phyloP scores from a whole-genome alignment of 345 rosid genomes.

The Populus davidiana region DNA sequence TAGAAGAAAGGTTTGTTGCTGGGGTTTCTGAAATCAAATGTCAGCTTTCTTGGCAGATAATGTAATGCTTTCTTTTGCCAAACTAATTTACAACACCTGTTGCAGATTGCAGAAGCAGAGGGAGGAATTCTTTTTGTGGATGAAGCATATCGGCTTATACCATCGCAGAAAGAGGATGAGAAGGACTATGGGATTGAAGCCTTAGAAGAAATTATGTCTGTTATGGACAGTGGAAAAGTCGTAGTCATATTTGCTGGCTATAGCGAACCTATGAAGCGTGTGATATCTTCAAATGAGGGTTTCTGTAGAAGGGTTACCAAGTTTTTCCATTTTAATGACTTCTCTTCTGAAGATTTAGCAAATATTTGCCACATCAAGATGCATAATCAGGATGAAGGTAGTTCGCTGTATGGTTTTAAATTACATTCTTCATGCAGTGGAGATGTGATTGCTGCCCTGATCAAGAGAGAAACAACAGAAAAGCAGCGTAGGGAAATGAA shows the following conservation, averaged over 20 bases:
- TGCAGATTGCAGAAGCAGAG: slow-evolving; percentile 91
- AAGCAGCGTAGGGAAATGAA: slow-evolving; percentile 90
- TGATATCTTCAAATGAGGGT: slow-evolving; percentile 89
- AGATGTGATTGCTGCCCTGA: slow-evolving; percentile 58
- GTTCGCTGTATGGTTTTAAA: slow-evolving; percentile 64
- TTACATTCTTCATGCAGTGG: slow-evolving; percentile 63
- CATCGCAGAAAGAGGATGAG: slow-evolving; percentile 90
- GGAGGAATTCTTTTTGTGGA: slow-evolving; percentile 99
- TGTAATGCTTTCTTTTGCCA: background rate
- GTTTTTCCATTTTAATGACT: slow-evolving; percentile 79
- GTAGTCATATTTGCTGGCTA: slow-evolving; percentile 96
- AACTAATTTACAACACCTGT: slow-evolving; percentile 10
- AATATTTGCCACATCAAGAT: slow-evolving; percentile 83
- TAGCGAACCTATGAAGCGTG: slow-evolving; percentile 95
- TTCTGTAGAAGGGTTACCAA: slow-evolving; percentile 95
- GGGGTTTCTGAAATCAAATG: background rate
- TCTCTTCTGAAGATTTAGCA: slow-evolving; percentile 65
- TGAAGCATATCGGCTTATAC: slow-evolving; percentile 90
- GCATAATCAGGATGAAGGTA: slow-evolving; percentile 58
- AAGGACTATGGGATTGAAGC: slow-evolving; percentile 98
- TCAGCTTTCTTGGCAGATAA: background rate
- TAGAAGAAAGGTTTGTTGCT: slow-evolving; percentile 63
- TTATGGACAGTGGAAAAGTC: slow-evolving; percentile 86
- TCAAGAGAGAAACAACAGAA: slow-evolving; percentile 69
- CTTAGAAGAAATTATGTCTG: slow-evolving; percentile 92